Base-by-base conservation (phyloP, 345 rosid genomes). In the Cardamine occulta region DNA sequence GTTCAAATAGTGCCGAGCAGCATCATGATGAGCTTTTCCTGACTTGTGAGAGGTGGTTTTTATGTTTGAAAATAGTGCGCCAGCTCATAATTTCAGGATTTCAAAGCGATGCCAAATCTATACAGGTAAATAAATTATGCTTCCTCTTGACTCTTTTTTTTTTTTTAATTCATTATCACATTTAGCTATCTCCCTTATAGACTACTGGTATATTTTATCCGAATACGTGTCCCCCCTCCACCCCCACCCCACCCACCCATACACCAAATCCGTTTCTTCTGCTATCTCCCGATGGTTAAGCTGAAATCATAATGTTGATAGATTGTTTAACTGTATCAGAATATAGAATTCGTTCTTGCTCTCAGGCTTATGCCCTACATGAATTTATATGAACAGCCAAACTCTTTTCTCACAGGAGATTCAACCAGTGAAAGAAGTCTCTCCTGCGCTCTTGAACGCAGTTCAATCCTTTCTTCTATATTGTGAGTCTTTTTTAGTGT, bases 11-110 rank as follows among this genome's bases (percentile, higher is more conserved):
- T 70, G 54, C 70, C 23, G 87, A 83, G 76, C 86, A 86, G 77
- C 90, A 82, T 82, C 89, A 83, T 29, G 93, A 87, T 75, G 99
- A 95, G 76, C 91, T 90, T 74, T 86, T 89, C 70, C 76, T 95
- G 68, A 89, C 79, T 47, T 86, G 96, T 80, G 98, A 95, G 81
- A 90, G 97, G 86, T 95, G 99, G 98, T 82, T 95, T 72, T 80
- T 89, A 70, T 95, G 99, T 82, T 86, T 84, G 74, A 95, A 90
- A 84, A 90, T 89, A 72, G 85, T 90, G 68, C 90, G 98, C 35
- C 93, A 89, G 62, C 81, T 95, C 80, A 82, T 90, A 56, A 75
- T 92, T 76, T 95, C 97, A 21, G 97, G 98, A 70, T 92, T 88
- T 80, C 98, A 80, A 78, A 88, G 93, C 82, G 97, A 92, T 86